Conservation (phyloP, 768 basidiomycete genomes). For the Psilocybe cyanescens region DNA sequence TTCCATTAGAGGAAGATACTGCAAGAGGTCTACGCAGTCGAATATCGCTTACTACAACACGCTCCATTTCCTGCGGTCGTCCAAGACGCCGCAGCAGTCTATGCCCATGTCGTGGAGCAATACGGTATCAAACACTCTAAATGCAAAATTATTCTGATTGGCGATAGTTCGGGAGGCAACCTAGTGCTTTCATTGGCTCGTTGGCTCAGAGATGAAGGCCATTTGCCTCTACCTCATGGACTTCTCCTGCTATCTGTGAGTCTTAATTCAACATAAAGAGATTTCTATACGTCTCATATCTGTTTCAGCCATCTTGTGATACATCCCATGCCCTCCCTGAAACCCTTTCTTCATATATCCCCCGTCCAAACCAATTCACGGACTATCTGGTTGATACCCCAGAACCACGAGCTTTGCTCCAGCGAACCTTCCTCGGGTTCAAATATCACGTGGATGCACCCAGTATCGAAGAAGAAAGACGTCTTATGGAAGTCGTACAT, state of each 20-base stretch:
- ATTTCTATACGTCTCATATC: background rate
- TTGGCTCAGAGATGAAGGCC: constrained; percentile 56
- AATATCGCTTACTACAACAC: constrained; percentile 56
- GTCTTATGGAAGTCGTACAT: constrained; percentile 39
- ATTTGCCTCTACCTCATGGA: constrained; percentile 47
- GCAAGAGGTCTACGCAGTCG: constrained; percentile 46
- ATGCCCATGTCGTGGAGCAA: constrained; percentile 45
- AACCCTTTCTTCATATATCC: constrained; percentile 49
- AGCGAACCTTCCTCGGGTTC: constrained; percentile 57
- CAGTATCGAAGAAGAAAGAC: constrained; percentile 29
- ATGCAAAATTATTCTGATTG: constrained; percentile 50
- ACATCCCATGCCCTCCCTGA: constrained; percentile 52
- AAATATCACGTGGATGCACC: constrained; percentile 20
- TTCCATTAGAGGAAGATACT: constrained; percentile 32
- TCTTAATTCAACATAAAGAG: background rate
- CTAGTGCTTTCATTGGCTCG: constrained; percentile 53
- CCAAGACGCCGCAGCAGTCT: constrained; percentile 56
- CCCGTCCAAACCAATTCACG: constrained; percentile 49
- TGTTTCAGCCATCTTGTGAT: constrained; percentile 28
- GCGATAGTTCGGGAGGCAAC: constrained; percentile 61
- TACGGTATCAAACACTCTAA: constrained; percentile 23
- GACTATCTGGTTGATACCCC: constrained; percentile 60
- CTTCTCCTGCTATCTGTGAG: constrained; percentile 49
- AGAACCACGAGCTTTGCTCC: constrained; percentile 54
- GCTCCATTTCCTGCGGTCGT: constrained; percentile 58